Evolutionary conservation across 2,329 filamentous ascomycete species (phyloP).

Genomic region (Trichophyton benhamiae): DNA sequence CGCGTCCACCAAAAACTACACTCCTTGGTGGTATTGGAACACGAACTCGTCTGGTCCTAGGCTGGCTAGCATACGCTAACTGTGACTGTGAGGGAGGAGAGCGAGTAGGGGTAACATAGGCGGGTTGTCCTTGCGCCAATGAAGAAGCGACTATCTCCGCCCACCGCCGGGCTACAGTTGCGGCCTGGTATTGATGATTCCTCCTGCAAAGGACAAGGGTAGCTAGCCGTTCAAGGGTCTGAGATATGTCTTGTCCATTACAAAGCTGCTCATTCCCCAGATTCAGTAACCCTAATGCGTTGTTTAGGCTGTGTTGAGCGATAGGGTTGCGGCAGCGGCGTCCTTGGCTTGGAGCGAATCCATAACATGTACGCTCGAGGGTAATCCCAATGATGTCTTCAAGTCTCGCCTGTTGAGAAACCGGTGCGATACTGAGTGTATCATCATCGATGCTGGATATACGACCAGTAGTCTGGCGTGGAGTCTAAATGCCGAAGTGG

Average conservation of each 20-base stretch:
- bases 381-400: background rate
- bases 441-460: too few species aligned
- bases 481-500: too few species aligned
- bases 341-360: background rate
- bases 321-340: background rate
- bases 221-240: background rate
- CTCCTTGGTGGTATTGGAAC: too few species aligned
- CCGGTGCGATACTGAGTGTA: background rate
- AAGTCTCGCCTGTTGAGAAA: background rate
- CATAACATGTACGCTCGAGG: background rate
- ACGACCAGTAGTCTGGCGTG: too few species aligned
- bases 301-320: background rate
- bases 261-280: background rate
- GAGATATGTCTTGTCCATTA: background rate
- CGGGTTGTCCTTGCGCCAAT: background rate
- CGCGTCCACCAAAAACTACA: too few species aligned
- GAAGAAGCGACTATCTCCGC: background rate
- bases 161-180: background rate
- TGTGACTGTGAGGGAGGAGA: too few species aligned
- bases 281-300: background rate
- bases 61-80: too few species aligned
- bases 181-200: background rate
- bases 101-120: background rate
- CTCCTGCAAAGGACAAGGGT: background rate
- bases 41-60: too few species aligned